Conservation (phyloP, 768 basidiomycete genomes). For the Cystoderma amianthinum region DNA sequence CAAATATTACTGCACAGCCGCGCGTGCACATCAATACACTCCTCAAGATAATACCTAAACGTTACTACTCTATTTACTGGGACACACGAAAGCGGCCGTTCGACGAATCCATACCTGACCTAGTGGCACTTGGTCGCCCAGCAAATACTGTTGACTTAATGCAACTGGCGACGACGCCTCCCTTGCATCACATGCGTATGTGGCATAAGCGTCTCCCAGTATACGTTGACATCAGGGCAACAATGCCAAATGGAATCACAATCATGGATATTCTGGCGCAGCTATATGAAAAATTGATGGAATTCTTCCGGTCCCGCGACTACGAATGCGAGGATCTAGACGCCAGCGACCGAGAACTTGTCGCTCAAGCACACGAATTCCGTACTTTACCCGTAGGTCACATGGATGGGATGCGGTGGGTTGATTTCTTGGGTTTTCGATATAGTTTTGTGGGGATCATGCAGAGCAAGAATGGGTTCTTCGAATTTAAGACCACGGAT, state of each 20-base stretch:
- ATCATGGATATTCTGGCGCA: conserved; percentile 39
- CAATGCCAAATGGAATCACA: conserved; percentile 36
- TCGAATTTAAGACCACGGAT: conserved; percentile 21
- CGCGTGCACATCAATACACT: not conserved
- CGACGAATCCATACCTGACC: not conserved
- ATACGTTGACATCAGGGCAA: conserved; percentile 39
- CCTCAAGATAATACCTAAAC: not conserved
- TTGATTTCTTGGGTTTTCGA: conserved; percentile 45
- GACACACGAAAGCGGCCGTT: not conserved
- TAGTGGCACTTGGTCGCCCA: not conserved
- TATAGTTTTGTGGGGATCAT: conserved; percentile 25
- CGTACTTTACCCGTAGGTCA: conserved; percentile 23
- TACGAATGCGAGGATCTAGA: conserved; percentile 39
- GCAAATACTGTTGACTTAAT: conserved; percentile 12
- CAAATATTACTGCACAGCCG: no score
- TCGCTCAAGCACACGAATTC: conserved; percentile 28
- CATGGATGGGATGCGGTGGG: conserved; percentile 30
- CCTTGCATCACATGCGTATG: conserved; percentile 35
- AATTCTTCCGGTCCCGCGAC: conserved; percentile 32
- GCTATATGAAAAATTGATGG: conserved; percentile 28
- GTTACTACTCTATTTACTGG: not conserved
- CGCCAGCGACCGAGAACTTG: conserved; percentile 29
- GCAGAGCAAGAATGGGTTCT: conserved; percentile 18
- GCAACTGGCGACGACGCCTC: conserved; percentile 38
- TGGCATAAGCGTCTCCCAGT: conserved; percentile 45